phyloP scores from a whole-genome alignment of 176 grass and related monocot species.

The Pontederia paniculata region DNA sequence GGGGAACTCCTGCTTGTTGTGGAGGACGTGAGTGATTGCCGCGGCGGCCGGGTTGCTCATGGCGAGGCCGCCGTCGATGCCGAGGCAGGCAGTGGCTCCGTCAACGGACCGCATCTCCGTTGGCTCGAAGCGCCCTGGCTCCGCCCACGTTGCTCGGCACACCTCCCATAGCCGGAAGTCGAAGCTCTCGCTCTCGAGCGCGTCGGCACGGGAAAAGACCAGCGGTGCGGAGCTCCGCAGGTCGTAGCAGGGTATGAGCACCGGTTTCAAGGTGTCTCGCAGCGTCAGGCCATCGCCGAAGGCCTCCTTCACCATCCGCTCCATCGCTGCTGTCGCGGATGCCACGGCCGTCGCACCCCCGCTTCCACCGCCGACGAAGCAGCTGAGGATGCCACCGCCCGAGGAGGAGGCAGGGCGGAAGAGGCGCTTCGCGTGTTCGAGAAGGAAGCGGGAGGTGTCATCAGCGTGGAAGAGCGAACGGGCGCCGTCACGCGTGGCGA shows the following conservation, averaged over 20 bases:
- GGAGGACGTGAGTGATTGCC: constrained; percentile 94
- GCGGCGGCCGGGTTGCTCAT: constrained; percentile 83
- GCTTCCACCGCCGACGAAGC: not conserved
- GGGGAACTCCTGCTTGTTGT: constrained; percentile 98
- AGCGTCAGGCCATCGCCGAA: constrained; percentile 78
- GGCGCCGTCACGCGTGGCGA: constrained; percentile 43
- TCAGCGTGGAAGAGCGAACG: constrained; percentile 70
- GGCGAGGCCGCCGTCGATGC: constrained; percentile 58
- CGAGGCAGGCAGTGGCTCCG: constrained; percentile 51
- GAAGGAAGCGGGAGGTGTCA: constrained; percentile 79
- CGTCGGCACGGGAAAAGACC: constrained; percentile 90
- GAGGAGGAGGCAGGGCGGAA: constrained; percentile 40
- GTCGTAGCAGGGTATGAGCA: constrained; percentile 94
- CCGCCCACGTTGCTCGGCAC: constrained; percentile 89
- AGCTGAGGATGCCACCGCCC: not conserved
- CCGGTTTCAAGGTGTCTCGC: constrained; percentile 80
- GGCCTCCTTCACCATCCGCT: constrained; percentile 44
- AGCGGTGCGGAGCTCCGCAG: constrained; percentile 63
- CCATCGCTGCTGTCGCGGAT: constrained; percentile 47
- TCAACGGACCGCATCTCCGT: constrained; percentile 73
- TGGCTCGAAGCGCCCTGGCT: constrained; percentile 74
- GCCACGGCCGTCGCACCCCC: constrained; percentile 21
- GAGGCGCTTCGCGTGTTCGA: constrained; percentile 47
- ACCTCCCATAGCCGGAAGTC: constrained; percentile 96
- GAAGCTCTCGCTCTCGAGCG: constrained; percentile 84